A percentile compares a stretch with the other conserved stretches of the same genome.
These are phyloP conservation scores for Mediolabrus comicus DNA, from an alignment of 108 stramenopile genomes.

Conservation along the genomic window DNA sequence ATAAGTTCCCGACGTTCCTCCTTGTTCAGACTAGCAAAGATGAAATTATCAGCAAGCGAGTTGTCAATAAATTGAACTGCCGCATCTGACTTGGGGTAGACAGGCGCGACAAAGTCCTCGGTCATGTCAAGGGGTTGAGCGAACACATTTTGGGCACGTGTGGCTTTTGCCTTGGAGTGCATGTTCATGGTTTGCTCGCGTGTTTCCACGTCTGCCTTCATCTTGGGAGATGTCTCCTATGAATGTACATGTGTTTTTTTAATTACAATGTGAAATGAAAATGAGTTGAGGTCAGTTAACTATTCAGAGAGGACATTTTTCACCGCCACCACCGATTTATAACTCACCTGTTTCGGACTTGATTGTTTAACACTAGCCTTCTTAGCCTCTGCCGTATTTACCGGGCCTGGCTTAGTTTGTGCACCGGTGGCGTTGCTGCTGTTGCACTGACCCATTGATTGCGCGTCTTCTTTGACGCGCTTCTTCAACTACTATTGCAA, in stretches of 20 bases:
- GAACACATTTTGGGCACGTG: slow-evolving; percentile 87
- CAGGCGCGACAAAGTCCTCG: slow-evolving; percentile 70
- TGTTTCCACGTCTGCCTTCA: slow-evolving; percentile 48
- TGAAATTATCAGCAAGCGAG: slow-evolving; percentile 84
- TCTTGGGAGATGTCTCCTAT: slow-evolving; percentile 2
- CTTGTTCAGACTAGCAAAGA: slow-evolving; percentile 74
- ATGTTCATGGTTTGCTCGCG: slow-evolving; percentile 81
- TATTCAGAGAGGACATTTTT: too few relatives aligned
- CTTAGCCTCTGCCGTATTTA: neutral
- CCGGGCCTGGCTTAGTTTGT: slow-evolving; percentile 1
- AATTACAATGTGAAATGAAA: too few relatives aligned
- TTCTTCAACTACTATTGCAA: neutral
- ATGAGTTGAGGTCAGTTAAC: too few relatives aligned
- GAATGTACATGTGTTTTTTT: too few relatives aligned
- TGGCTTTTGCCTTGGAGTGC: slow-evolving; percentile 65
- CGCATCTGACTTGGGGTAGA: slow-evolving; percentile 72
- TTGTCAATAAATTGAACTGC: slow-evolving; percentile 83
- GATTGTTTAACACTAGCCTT: neutral
- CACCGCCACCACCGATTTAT: neutral
- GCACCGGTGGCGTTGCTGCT: slow-evolving; percentile 19
- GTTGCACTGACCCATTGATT: slow-evolving; percentile 32
- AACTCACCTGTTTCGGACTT: neutral
- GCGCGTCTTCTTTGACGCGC: slow-evolving; percentile 14
- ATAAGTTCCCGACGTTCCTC: slow-evolving; percentile 78
- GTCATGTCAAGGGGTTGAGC: slow-evolving; percentile 74